Evolutionary conservation across 352 stramenopile species (phyloP).

Genomic region (Achlya hypogyna): DNA sequence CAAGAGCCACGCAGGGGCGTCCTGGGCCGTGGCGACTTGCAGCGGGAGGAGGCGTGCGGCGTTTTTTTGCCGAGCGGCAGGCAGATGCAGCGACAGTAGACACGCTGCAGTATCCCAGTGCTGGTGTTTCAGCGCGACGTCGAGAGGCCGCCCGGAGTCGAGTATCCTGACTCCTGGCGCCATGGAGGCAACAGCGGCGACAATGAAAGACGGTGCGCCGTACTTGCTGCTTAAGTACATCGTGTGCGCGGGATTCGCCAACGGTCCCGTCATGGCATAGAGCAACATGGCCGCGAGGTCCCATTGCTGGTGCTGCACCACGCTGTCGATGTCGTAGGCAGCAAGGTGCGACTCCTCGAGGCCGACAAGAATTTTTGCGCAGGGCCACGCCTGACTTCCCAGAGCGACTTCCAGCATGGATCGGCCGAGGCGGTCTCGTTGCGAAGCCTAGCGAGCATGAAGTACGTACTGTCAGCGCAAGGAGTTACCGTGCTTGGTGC

Average conservation of each 20-base stretch:
- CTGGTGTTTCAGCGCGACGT: conserved; percentile 1
- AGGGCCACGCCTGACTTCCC: not conserved
- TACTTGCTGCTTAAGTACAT: not conserved
- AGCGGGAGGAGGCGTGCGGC: not conserved
- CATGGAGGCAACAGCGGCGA: not conserved
- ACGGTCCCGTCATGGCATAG: not conserved
- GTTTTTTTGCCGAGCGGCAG: conserved; percentile 4
- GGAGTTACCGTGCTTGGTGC: not conserved
- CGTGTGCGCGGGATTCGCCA: not conserved
- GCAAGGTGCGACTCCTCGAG: not conserved
- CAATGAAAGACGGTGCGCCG: conserved; percentile 8
- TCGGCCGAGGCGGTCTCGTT: not conserved
- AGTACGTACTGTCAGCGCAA: not conserved
- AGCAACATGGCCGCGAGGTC: conserved; percentile 10
- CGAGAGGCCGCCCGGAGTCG: not conserved
- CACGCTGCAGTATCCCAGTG: conserved; percentile 1
- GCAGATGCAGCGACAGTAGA: not conserved
- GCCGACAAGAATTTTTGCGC: not conserved
- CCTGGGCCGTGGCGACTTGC: conserved; percentile 5
- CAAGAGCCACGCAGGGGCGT: conserved; percentile 6
- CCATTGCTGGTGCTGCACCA: conserved; percentile 11
- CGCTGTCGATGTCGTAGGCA: not conserved
- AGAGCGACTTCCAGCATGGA: conserved; percentile 4
- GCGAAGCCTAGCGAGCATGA: not conserved
- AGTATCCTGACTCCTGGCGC: not conserved